A percentile compares a stretch with the other conserved stretches of the same genome.
Conservation (phyloP, 495 filamentous ascomycete species). For the Parmelia sp. region DNA sequence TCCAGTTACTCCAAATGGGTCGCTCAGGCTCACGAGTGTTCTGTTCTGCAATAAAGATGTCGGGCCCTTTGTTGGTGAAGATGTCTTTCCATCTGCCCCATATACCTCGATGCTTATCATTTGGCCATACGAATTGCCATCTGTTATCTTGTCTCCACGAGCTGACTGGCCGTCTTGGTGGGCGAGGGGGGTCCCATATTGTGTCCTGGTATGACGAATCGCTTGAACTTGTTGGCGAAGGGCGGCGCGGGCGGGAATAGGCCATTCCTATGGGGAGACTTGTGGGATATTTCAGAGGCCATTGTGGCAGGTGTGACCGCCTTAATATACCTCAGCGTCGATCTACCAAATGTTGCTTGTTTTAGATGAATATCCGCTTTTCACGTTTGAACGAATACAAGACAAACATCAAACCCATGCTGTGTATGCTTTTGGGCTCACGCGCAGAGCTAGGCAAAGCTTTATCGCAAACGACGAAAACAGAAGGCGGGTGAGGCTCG, state of each 20-base stretch:
- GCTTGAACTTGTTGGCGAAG: background rate
- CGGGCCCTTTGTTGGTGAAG: slow-evolving; percentile 31
- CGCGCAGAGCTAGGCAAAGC: background rate
- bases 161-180: background rate
- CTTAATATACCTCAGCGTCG: background rate
- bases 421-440: background rate
- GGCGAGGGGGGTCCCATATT: background rate
- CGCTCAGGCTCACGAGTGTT: slow-evolving; percentile 12
- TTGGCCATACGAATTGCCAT: slow-evolving; percentile 31
- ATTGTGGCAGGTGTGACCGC: background rate
- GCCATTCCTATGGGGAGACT: background rate
- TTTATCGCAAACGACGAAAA: slow-evolving; percentile 1
- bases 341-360: background rate
- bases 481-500: background rate
- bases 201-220: background rate
- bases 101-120: slow-evolving; percentile 24
- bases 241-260: background rate
- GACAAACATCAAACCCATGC: background rate
- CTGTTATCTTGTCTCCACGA: background rate
- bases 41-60: slow-evolving; percentile 29
- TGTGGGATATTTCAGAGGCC: background rate
- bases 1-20: slow-evolving; percentile 19
- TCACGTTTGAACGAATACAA: background rate
- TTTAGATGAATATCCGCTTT: background rate
- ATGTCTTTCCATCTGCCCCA: slow-evolving; percentile 27